Evolutionary conservation across 148 eudicot species (phyloP).

Genomic region (Talinum fruticosum): DNA sequence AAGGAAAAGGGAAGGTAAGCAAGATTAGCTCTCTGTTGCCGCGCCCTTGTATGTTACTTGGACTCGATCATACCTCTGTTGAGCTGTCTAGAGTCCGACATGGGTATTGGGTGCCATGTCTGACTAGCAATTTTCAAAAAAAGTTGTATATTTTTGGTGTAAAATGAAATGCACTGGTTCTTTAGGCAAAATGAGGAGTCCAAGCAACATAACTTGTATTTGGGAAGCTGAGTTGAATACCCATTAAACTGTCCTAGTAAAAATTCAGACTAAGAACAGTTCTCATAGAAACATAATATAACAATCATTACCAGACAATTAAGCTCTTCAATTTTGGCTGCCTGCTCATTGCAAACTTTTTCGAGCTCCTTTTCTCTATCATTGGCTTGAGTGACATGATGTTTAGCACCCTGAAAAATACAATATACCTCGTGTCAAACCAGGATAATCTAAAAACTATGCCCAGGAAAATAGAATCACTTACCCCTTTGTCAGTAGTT

Average conservation of each 20-base stretch:
- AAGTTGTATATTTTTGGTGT: too few relatives aligned
- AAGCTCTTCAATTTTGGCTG: slow-evolving; percentile 82
- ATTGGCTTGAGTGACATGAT: slow-evolving; percentile 19
- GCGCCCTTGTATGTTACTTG: too few relatives aligned
- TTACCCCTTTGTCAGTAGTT: slow-evolving; percentile 28
- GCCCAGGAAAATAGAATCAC: neutral
- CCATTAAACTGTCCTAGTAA: neutral
- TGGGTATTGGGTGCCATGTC: too few relatives aligned
- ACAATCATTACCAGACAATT: slow-evolving; percentile 45
- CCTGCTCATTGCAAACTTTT: slow-evolving; percentile 64
- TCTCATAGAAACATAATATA: neutral
- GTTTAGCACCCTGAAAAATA: slow-evolving; percentile 40
- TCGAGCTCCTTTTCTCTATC: slow-evolving; percentile 44
- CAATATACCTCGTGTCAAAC: neutral
- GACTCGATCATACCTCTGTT: too few relatives aligned
- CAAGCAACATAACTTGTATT: neutral
- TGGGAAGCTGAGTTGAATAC: neutral
- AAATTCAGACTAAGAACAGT: too few relatives aligned
- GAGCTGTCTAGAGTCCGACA: too few relatives aligned
- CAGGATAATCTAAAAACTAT: neutral
- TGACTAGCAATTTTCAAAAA: too few relatives aligned
- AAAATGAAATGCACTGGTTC: too few relatives aligned
- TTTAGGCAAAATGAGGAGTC: too few relatives aligned
- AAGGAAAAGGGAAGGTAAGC: too few relatives aligned
- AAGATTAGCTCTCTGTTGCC: too few relatives aligned